Conservation (phyloP, 495 filamentous ascomycete genomes). For the Hypoxylon subgilvum region DNA sequence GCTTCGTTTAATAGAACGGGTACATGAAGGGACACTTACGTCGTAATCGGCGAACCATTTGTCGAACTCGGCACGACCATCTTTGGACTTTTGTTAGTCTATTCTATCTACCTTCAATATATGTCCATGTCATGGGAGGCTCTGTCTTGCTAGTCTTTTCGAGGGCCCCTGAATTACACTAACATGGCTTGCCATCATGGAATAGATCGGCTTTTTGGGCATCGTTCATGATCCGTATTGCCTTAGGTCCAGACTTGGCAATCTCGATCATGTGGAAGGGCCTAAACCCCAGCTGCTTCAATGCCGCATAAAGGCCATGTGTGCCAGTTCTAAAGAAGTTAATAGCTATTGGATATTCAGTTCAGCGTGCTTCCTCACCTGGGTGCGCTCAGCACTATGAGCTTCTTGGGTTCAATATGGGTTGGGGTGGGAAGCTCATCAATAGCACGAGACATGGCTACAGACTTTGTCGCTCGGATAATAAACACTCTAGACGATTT, state of each 20-base stretch:
- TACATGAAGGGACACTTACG: slow-evolving; percentile 21
- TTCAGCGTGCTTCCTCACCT: slow-evolving; percentile 23
- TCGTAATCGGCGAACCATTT: slow-evolving; percentile 44
- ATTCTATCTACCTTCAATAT: neutral
- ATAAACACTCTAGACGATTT: slow-evolving; percentile 10
- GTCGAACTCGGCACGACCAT: slow-evolving; percentile 40
- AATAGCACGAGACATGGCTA: slow-evolving; percentile 36
- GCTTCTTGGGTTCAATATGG: slow-evolving; percentile 35
- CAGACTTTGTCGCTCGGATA: slow-evolving; percentile 21
- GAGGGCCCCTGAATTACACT: slow-evolving; percentile 2
- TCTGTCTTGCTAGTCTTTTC: neutral
- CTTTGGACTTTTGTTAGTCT: slow-evolving; percentile 14
- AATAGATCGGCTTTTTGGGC: slow-evolving; percentile 31
- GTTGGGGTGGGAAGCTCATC: slow-evolving; percentile 34
- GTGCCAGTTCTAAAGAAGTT: slow-evolving; percentile 37
- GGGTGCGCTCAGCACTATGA: slow-evolving; percentile 38
- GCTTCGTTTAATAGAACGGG: neutral
- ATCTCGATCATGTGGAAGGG: slow-evolving; percentile 43
- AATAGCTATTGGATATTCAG: neutral
- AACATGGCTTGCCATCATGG: slow-evolving; percentile 38
- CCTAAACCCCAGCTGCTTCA: slow-evolving; percentile 37
- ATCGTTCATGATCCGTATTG: slow-evolving; percentile 28
- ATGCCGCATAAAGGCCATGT: slow-evolving; percentile 37
- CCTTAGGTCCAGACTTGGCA: neutral
- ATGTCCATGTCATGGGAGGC: neutral